phyloP scores from a whole-genome alignment of 2,329 filamentous ascomycete genomes.

The Paraphaeosphaeria minitans region DNA sequence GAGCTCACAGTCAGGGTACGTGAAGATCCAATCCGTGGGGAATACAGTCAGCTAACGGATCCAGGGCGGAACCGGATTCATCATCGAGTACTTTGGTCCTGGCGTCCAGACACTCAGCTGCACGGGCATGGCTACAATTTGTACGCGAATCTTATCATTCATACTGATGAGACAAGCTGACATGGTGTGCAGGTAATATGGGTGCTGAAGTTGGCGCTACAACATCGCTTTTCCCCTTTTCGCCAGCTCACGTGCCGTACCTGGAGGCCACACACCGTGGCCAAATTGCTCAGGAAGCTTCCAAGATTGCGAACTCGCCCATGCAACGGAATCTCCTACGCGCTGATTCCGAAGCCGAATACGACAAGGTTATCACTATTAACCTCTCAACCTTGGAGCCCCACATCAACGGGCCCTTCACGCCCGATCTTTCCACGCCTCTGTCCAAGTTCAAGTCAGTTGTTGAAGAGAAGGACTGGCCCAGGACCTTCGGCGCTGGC shows the following conservation, averaged over 20 bases:
- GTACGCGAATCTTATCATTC: conserved; percentile 33
- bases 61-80: conserved; percentile 84
- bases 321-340: conserved; percentile 69
- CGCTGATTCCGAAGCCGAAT: conserved; percentile 81
- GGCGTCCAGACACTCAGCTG: conserved; percentile 87
- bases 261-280: conserved; percentile 80
- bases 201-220: conserved; percentile 92
- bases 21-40: conserved; percentile 5
- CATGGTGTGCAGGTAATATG: conserved; percentile 12
- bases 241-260: conserved; percentile 80
- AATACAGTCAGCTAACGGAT: not conserved
- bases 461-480: conserved; percentile 86
- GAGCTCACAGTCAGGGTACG: conserved; percentile 78
- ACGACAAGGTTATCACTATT: conserved; percentile 90
- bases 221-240: conserved; percentile 94
- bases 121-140: conserved; percentile 91
- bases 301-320: conserved; percentile 63
- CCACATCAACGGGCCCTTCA: conserved; percentile 96
- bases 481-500: conserved; percentile 85
- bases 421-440: conserved; percentile 91
- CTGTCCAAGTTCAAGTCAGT: conserved; percentile 87
- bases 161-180: not conserved
- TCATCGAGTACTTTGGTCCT: conserved; percentile 92
- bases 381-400: conserved; percentile 89
- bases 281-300: conserved; percentile 70